A percentile compares a stretch with the other conserved stretches of the same genome.
Evolutionary conservation across 371 early-diverging fungal genomes (phyloP).

Genomic region (Choanephora cucurbitarum): DNA sequence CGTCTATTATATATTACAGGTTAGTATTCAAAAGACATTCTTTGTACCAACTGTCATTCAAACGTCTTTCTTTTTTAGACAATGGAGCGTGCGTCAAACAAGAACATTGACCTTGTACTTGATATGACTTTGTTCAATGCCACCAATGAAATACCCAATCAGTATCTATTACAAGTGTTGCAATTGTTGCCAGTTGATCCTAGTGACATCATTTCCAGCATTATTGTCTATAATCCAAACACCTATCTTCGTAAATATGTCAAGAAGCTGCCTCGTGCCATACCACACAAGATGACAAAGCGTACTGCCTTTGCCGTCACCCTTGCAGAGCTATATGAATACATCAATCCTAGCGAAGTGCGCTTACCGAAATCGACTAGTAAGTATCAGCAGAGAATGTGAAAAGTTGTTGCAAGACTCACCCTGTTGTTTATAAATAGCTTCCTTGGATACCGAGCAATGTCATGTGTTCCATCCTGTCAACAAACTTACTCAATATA

Average conservation of each 20-base stretch:
- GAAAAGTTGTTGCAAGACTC: neutral
- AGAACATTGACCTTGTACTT: constrained; percentile 77
- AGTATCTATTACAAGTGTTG: constrained; percentile 74
- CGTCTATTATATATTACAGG: constrained; percentile 72
- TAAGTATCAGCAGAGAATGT: constrained; percentile 24
- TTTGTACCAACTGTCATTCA: too few relatives aligned
- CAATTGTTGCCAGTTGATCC: constrained; percentile 73
- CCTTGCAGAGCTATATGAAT: constrained; percentile 71
- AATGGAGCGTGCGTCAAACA: constrained; percentile 57
- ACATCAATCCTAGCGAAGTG: constrained; percentile 69
- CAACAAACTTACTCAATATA: constrained; percentile 62
- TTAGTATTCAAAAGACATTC: constrained; percentile 19
- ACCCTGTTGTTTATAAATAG: constrained; percentile 24
- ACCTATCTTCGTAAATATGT: constrained; percentile 73
- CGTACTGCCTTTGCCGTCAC: constrained; percentile 66
- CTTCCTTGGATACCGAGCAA: constrained; percentile 70
- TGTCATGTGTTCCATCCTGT: constrained; percentile 69
- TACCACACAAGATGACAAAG: constrained; percentile 65
- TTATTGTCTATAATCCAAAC: constrained; percentile 82
- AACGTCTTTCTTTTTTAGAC: constrained; percentile 32
- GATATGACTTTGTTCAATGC: constrained; percentile 84
- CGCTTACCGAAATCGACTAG: constrained; percentile 77
- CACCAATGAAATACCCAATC: constrained; percentile 78
- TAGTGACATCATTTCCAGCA: constrained; percentile 51
- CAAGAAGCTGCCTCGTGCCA: constrained; percentile 58